Evolutionary conservation across 2,329 filamentous ascomycete genomes (phyloP), one percentile per base, ranked within the genome.

Genomic region (Raffaelea albimanens): DNA sequence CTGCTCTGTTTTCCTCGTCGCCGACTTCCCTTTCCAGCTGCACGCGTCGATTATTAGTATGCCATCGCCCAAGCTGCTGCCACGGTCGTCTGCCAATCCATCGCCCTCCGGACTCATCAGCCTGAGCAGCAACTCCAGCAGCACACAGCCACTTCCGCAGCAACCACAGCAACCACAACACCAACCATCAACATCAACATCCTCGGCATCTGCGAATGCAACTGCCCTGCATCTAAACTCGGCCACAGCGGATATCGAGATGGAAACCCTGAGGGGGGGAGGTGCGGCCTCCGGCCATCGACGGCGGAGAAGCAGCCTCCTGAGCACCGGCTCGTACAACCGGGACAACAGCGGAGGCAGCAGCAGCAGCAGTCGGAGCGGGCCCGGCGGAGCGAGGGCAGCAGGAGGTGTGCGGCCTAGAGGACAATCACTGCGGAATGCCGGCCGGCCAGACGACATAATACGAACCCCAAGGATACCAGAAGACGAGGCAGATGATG

Each of bases 221-320:
- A 13, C 33, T 8, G 44, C 38, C 42, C 16, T 38, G 31, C 40
- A 20, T 5, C 41, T 40, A 18, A 46, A 46, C 38, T 39, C 47
- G 42, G 55, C 53, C 8, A n/a, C n/a, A n/a, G 63, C 67, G 54
- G 67, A 70, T 52, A 75, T 79, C 55, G 75, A 80, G 65, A 78
- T 79, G 73, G 74, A 71, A 52, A 63, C 73, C 34, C 67, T 79
- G 52, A 59, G 60, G 36, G n/a, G n/a, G n/a, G n/a, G n/a, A n/a
- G n/a, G n/a, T n/a, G n/a, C n/a, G n/a, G 63, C 67, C 2, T 57
- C 61, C n/a, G 68, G 73, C 56, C 75, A 78, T 57, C 71, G 74
- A 39, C 71, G 75, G 50, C 73, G 76, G 41, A 68, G 73, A 50
- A 79, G 75, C 64, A 78, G 74, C 53, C 61, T 78, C 21, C 71